Conservation (phyloP, 2,329 filamentous ascomycete genomes). For the Colletotrichum plurivorum region DNA sequence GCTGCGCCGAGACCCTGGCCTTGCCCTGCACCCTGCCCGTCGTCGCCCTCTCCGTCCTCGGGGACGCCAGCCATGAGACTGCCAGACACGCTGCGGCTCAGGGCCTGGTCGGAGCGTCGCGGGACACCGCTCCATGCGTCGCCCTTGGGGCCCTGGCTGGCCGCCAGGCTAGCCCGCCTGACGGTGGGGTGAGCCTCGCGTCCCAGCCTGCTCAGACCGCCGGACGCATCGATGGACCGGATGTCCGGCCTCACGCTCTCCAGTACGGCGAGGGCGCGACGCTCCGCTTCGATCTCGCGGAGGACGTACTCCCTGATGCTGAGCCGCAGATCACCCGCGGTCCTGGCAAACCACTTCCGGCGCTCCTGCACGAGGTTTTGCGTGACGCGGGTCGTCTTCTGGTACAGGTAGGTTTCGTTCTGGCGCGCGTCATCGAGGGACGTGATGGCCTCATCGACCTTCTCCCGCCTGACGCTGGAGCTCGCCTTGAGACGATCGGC, state of each 20-base stretch:
- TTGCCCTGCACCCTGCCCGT: constrained; percentile 50
- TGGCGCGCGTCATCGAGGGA: constrained; percentile 89
- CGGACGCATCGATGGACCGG: constrained; percentile 90
- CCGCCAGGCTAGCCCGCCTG: constrained; percentile 83
- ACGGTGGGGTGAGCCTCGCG: constrained; percentile 85
- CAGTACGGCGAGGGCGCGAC: constrained; percentile 90
- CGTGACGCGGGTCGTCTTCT: constrained; percentile 92
- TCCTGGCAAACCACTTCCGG: constrained; percentile 90
- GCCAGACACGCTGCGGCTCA: constrained; percentile 82
- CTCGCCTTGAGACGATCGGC: constrained; percentile 91
- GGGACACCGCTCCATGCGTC: constrained; percentile 98
- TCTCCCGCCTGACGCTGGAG: constrained; percentile 90
- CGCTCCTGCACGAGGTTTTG: constrained; percentile 90
- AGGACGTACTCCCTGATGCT: constrained; percentile 93
- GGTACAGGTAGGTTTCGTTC: constrained; percentile 84
- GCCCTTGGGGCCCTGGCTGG: constrained; percentile 96
- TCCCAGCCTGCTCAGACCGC: constrained; percentile 90
- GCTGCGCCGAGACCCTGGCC: constrained; percentile 54
- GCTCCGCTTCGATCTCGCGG: constrained; percentile 95
- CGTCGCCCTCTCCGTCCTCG: constrained; percentile 71
- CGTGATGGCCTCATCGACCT: constrained; percentile 97
- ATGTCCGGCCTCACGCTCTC: constrained; percentile 95
- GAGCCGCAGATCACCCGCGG: constrained; percentile 84
- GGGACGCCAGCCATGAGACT: constrained; percentile 76
- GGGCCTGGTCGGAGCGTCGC: constrained; percentile 78